phyloP scores from a whole-genome alignment of 2,329 filamentous ascomycete species.

The Trichoderma sp. region DNA sequence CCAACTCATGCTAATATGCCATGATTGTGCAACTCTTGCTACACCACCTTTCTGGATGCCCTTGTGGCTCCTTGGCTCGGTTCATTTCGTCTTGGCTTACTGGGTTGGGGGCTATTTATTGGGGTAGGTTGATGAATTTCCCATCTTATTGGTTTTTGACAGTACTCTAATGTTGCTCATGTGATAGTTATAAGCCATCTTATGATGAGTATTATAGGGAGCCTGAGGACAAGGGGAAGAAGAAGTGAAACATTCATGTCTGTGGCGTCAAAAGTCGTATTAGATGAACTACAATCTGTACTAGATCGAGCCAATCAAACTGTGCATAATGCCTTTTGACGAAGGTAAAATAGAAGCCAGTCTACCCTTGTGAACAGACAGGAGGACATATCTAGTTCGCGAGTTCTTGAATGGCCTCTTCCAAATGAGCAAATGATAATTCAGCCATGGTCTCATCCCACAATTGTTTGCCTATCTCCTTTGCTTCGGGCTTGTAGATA shows the following conservation, averaged over 20 bases:
- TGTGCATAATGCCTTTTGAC: too few species aligned
- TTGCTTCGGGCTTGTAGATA: not conserved
- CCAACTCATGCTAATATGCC: not conserved
- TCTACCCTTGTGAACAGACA: not conserved
- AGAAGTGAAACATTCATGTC: not conserved
- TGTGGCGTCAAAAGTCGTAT: too few species aligned
- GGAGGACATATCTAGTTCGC: not conserved
- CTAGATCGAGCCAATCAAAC: not conserved
- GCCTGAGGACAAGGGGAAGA: not conserved
- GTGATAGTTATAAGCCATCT: conserved; percentile 1
- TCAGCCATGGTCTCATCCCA: conserved; percentile 9
- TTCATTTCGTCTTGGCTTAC: not conserved
- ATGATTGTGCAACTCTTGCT: conserved; percentile 8
- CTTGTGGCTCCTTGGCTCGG: not conserved
- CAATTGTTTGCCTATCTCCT: not conserved
- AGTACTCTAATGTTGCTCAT: not conserved
- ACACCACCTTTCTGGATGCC: conserved; percentile 12
- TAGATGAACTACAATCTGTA: not conserved
- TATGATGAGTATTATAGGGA: not conserved
- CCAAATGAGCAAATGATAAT: not conserved
- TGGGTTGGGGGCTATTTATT: conserved; percentile 3
- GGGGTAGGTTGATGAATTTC: not conserved
- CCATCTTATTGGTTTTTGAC: not conserved
- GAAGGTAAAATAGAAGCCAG: too few species aligned
- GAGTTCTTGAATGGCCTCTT: not conserved